Evolutionary conservation across 805 yeast genomes (phyloP).

Genomic region (Monosporozyma yasuniensis): DNA sequence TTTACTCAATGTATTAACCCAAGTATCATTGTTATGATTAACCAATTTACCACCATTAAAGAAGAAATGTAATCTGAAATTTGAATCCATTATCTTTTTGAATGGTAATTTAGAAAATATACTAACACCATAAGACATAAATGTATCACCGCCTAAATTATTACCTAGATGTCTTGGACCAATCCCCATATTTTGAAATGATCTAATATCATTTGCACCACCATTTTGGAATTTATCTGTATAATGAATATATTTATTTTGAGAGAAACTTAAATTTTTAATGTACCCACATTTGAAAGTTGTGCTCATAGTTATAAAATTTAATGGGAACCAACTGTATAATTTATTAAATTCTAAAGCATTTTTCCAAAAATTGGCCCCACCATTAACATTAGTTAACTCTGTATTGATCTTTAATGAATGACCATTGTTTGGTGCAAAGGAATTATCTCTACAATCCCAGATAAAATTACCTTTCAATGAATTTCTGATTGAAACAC

Average conservation of each 20-base stretch:
- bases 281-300: slow-evolving; percentile 50
- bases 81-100: slow-evolving; percentile 33
- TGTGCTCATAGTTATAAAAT: slow-evolving; percentile 38
- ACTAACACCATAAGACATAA: slow-evolving; percentile 47
- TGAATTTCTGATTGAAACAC: slow-evolving; percentile 47
- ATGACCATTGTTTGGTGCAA: slow-evolving; percentile 41
- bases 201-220: slow-evolving; percentile 65
- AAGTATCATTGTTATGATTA: slow-evolving; percentile 23
- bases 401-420: slow-evolving; percentile 37
- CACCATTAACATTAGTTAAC: slow-evolving; percentile 13
- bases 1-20: slow-evolving; percentile 16
- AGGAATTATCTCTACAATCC: slow-evolving; percentile 36
- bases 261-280: slow-evolving; percentile 28
- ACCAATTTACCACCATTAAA: slow-evolving; percentile 56
- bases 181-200: slow-evolving; percentile 56
- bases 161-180: slow-evolving; percentile 52
- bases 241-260: slow-evolving; percentile 38
- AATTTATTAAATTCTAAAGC: slow-evolving; percentile 26
- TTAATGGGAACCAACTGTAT: slow-evolving; percentile 20
- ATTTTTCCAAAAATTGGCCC: slow-evolving; percentile 16
- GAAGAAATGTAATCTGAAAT: slow-evolving; percentile 55
- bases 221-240: slow-evolving; percentile 80
- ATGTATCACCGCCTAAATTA: slow-evolving; percentile 60
- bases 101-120: slow-evolving; percentile 55
- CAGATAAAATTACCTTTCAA: slow-evolving; percentile 32